Base-by-base conservation (phyloP, 352 stramenopile species). In the Phytophthora citrophthora region DNA sequence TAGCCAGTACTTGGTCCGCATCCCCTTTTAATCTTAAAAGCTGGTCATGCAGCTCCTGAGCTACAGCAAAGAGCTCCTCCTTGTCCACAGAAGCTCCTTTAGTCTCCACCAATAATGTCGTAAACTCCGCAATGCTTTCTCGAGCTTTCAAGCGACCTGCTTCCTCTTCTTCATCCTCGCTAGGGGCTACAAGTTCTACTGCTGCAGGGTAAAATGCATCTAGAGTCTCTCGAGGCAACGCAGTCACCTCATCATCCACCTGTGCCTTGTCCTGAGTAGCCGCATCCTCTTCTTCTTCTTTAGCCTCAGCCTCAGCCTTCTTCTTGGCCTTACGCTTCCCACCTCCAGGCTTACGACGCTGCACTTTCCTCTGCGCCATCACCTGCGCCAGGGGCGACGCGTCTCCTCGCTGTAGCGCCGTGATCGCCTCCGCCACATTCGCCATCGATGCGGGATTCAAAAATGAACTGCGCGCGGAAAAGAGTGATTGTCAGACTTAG, bases 31-130 rank as follows among this genome's bases (percentile, higher is more conserved):
- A 56, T 4, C 79, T 53, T 43, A 94, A 44, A 47, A 94, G 58
- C 43, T 86, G 76, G 34, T 89, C 83, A 44, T 94, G 85, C 12
- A 94, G 71, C 53, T 81, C 70, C 56, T 90, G 79, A 6, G 74
- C 66, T 29, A 94, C 72, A 27, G 70, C 73, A 47, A 91, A 82
- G 4, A 94, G 74, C 26, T 77, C 69, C n/a, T 73, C 62, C 9
- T 85, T 70, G 46, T 91, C 75, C 12, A 88, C 74, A 1, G 81
- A 74, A 13, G 79, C 73, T 38, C 74, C 64, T 32, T 86, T 74
- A 1, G 65, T 74, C 53, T 94, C 79, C 18, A 91, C 76, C 36
- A 94, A 67, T 43, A 91, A 61, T 29, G 64, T 67, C 7, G 74
- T 73, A 48, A 94, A 88, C 70, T 79, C 67, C 24, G 82, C 81